These are phyloP conservation scores for Melocanna baccifera DNA, from an alignment of 176 grass and related monocot genomes.

Conservation along the genomic window DNA sequence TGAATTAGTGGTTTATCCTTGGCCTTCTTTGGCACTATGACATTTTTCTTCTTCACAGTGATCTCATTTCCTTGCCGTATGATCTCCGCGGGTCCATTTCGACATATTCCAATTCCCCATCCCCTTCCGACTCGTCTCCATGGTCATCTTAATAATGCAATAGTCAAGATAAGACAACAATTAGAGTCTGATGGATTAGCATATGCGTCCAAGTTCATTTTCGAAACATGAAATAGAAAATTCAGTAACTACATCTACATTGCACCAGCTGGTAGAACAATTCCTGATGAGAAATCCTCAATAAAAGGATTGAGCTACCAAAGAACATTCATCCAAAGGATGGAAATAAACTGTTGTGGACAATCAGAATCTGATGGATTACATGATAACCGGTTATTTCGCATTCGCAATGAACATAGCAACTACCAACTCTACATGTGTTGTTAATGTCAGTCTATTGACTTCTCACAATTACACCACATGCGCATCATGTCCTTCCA, in stretches of 20 bases:
- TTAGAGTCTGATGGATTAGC: not conserved
- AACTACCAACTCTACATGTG: not conserved
- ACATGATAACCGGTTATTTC: not conserved
- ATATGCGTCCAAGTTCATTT: constrained; percentile 3
- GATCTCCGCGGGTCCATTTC: constrained; percentile 86
- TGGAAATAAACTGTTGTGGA: not conserved
- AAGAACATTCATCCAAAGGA: not conserved
- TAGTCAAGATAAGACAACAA: constrained; percentile 20
- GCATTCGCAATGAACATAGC: not conserved
- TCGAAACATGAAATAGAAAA: not conserved
- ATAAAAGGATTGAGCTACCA: not conserved
- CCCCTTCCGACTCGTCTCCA: constrained; percentile 35
- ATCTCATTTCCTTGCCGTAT: constrained; percentile 97
- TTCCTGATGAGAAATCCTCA: not conserved
- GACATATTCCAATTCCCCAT: constrained; percentile 83
- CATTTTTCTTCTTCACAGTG: constrained; percentile 91
- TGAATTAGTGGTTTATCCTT: constrained; percentile 35
- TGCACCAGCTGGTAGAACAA: not conserved
- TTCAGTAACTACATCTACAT: not conserved
- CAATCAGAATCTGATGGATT: not conserved
- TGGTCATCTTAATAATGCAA: constrained; percentile 54
- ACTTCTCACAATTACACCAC: too few relatives aligned
- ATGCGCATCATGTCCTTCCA: not conserved
- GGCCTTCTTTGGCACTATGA: constrained; percentile 66
- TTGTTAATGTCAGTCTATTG: not conserved